Percentiles rank a stretch among this genome's conserved stretches.
Conservation (phyloP, 768 basidiomycete species). For the Tulasnella sp. region DNA sequence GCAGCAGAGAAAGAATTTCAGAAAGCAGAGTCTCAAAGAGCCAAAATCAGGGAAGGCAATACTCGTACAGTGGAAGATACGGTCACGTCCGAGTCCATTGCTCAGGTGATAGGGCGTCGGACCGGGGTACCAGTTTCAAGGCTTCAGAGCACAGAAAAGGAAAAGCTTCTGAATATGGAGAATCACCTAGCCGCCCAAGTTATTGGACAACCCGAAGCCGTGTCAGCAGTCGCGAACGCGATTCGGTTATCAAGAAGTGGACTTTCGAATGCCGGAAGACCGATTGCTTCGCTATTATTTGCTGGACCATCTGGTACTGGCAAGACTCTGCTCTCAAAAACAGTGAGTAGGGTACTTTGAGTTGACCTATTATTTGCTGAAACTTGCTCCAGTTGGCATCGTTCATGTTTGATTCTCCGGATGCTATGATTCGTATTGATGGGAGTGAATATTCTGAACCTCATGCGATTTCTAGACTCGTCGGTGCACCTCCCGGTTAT, state of each 20-base stretch:
- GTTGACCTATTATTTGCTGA: neutral
- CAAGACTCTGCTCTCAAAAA: slow-evolving; percentile 45
- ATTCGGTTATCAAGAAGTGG: slow-evolving; percentile 90
- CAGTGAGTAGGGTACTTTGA: neutral
- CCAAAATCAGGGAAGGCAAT: slow-evolving; percentile 18
- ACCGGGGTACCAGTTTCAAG: slow-evolving; percentile 81
- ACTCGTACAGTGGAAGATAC: slow-evolving; percentile 43
- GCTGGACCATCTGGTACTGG: slow-evolving; percentile 84
- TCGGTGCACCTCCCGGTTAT: slow-evolving; percentile 43
- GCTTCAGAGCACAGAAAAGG: slow-evolving; percentile 75
- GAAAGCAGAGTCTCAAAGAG: too few species aligned
- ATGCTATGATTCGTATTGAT: slow-evolving; percentile 86
- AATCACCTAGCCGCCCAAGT: slow-evolving; percentile 51
- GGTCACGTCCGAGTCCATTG: slow-evolving; percentile 79
- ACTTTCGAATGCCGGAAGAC: slow-evolving; percentile 42
- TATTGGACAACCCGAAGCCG: slow-evolving; percentile 49
- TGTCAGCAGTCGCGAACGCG: slow-evolving; percentile 88
- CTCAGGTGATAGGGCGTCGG: slow-evolving; percentile 90
- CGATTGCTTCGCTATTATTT: slow-evolving; percentile 75
- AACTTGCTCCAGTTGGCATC: slow-evolving; percentile 51
- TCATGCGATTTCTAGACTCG: slow-evolving; percentile 45
- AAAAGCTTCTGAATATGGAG: slow-evolving; percentile 79
- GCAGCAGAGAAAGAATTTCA: too few species aligned
- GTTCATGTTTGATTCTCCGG: slow-evolving; percentile 76
- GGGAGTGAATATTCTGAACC: slow-evolving; percentile 87